Conservation (phyloP, 768 basidiomycete species). For the Kwoniella shandongensis region DNA sequence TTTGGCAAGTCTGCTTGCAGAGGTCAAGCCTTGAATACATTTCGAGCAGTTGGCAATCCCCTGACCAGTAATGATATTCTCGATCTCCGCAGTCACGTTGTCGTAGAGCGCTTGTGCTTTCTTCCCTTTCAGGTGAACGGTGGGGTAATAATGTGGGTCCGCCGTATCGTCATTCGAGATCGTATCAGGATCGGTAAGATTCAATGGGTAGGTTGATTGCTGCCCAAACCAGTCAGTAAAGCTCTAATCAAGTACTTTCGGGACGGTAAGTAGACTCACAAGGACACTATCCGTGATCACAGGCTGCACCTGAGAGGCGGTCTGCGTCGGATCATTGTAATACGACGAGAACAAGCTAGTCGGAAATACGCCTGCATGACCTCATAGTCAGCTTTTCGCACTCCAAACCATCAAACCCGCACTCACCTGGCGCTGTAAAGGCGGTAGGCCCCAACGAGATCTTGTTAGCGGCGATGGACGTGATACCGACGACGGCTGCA, state of each 20-base stretch:
- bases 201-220: conserved; percentile 59
- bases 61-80: conserved; percentile 57
- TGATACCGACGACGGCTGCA: conserved; percentile 2
- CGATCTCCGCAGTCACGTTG: conserved; percentile 62
- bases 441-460: conserved; percentile 10
- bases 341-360: conserved; percentile 61
- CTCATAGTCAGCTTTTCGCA: too few species aligned
- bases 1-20: conserved; percentile 8
- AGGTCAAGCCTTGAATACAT: conserved; percentile 54
- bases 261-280: conserved; percentile 55
- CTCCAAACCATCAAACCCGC: too few species aligned
- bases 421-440: conserved; percentile 9
- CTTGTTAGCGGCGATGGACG: conserved; percentile 1
- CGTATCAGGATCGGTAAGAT: conserved; percentile 64
- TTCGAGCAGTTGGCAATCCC: conserved; percentile 59
- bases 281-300: conserved; percentile 70
- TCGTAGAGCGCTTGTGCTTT: conserved; percentile 58
- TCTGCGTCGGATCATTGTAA: conserved; percentile 72
- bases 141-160: conserved; percentile 69
- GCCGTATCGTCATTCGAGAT: conserved; percentile 60
- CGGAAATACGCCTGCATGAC: conserved; percentile 14
- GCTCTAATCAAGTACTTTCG: not conserved
- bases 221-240: not conserved
- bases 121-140: conserved; percentile 53
- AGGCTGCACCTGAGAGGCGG: conserved; percentile 72